Percentiles rank a stretch among this genome's conserved stretches.
These are phyloP conservation scores for Trichosporon asahii DNA, from an alignment of 1,284 basidiomycete genomes.

Conservation along the genomic window DNA sequence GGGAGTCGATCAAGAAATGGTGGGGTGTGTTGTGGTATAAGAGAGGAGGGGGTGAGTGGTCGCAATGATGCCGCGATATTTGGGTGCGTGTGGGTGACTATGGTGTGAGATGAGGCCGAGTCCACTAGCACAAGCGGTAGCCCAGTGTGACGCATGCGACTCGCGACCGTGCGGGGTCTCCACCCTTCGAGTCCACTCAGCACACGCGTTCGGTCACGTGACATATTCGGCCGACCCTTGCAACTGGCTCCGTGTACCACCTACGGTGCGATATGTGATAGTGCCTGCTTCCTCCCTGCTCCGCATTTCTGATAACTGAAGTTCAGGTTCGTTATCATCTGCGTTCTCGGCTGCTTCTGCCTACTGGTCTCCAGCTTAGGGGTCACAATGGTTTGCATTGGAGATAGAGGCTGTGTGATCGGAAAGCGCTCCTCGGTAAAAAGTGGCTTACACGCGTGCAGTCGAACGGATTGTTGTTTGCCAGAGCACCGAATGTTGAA, in stretches of 20 bases:
- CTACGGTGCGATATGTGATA: too few relatives aligned
- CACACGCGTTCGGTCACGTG: not conserved
- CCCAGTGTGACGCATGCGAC: slow-evolving; percentile 6
- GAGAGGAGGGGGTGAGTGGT: not conserved
- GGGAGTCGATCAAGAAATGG: not conserved
- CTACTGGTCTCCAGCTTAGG: too few relatives aligned
- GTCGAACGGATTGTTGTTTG: too few relatives aligned
- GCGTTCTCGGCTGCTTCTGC: too few relatives aligned
- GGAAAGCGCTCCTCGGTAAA: too few relatives aligned
- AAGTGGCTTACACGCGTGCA: too few relatives aligned
- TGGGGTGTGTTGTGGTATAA: not conserved
- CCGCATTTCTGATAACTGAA: too few relatives aligned
- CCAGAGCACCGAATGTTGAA: too few relatives aligned
- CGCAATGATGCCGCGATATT: slow-evolving; percentile 1
- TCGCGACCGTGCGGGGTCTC: not conserved
- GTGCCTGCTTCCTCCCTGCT: not conserved
- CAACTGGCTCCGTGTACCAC: too few relatives aligned
- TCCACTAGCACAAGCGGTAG: not conserved
- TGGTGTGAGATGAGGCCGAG: slow-evolving; percentile 10
- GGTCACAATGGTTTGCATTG: too few relatives aligned
- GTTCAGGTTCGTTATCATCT: too few relatives aligned
- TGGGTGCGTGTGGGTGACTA: slow-evolving; percentile 4
- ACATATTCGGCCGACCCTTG: not conserved
- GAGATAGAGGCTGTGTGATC: too few relatives aligned
- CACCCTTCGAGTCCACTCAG: not conserved